Evolutionary conservation across 306 rosid species (phyloP).

Genomic region (Psophocarpus tetragonolobus): DNA sequence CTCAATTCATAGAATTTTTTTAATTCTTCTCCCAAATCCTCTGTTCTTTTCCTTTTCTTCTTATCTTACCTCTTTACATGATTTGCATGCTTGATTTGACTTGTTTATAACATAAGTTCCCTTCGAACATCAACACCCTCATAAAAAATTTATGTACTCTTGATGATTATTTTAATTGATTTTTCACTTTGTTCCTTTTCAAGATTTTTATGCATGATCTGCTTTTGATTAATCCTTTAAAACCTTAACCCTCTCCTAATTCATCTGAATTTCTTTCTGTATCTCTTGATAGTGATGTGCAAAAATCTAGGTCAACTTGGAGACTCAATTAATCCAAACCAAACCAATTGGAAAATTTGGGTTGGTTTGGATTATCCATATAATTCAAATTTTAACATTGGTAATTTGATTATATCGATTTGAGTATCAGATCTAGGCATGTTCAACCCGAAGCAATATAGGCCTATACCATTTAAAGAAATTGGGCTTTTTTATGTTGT

Average conservation of each 20-base stretch:
- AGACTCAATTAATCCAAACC: neutral
- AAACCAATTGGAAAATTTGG: too few species aligned
- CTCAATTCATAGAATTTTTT: neutral
- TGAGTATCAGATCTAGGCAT: too few species aligned
- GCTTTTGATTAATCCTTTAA: neutral
- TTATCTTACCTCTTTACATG: neutral
- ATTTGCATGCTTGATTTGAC: neutral
- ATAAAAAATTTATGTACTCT: neutral
- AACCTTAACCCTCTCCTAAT: neutral
- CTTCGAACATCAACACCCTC: neutral
- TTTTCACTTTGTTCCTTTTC: neutral
- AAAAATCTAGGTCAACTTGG: neutral
- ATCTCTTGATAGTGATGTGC: neutral
- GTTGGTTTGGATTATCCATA: too few species aligned
- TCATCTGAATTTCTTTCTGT: neutral
- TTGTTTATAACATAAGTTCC: neutral
- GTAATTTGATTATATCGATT: too few species aligned
- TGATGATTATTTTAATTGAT: neutral
- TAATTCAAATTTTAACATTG: too few species aligned
- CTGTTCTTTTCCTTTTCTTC: neutral
- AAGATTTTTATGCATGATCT: neutral
- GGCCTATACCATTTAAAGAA: neutral
- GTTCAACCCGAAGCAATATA: neutral
- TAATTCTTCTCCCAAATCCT: neutral
- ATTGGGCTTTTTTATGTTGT: neutral